Evolutionary conservation across 768 basidiomycete genomes (phyloP).

Genomic region (Kwoniella newhampshirensis): DNA sequence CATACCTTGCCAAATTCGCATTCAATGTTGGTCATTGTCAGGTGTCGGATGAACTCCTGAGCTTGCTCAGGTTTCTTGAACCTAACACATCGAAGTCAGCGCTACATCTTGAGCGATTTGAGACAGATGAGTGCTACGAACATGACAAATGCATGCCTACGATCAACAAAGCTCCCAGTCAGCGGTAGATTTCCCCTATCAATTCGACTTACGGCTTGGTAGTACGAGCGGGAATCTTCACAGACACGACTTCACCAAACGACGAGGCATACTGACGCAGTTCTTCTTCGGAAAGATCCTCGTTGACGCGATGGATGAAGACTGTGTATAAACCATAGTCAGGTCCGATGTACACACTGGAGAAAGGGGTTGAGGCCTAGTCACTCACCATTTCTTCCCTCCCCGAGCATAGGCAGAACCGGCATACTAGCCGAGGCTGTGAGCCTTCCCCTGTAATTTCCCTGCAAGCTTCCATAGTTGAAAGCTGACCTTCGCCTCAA

Average conservation of each 20-base stretch:
- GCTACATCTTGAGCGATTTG: background rate
- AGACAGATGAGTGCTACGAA: background rate
- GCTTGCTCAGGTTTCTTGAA: constrained; percentile 33
- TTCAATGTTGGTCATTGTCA: constrained; percentile 14
- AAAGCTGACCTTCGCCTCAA: constrained; percentile 17
- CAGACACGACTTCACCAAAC: constrained; percentile 31
- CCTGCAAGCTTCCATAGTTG: constrained; percentile 12
- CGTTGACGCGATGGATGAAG: constrained; percentile 28
- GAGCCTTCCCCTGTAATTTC: constrained; percentile 5
- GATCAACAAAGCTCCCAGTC: no score
- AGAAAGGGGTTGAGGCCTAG: background rate
- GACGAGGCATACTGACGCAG: constrained; percentile 20
- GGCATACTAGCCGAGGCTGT: constrained; percentile 15
- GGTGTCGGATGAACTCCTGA: constrained; percentile 24
- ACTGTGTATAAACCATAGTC: constrained; percentile 19
- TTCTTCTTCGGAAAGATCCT: constrained; percentile 11
- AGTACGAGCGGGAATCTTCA: constrained; percentile 14
- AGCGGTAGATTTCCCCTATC: background rate
- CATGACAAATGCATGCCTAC: constrained; percentile 39
- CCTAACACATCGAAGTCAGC: constrained; percentile 7
- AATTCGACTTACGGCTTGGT: constrained; percentile 5
- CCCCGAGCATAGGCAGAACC: constrained; percentile 10
- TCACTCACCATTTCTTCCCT: constrained; percentile 32
- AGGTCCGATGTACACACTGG: background rate
- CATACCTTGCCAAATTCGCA: constrained; percentile 42